Evolutionary conservation across 2,329 filamentous ascomycete genomes (phyloP).

Genomic region (Penicillium sp.): DNA sequence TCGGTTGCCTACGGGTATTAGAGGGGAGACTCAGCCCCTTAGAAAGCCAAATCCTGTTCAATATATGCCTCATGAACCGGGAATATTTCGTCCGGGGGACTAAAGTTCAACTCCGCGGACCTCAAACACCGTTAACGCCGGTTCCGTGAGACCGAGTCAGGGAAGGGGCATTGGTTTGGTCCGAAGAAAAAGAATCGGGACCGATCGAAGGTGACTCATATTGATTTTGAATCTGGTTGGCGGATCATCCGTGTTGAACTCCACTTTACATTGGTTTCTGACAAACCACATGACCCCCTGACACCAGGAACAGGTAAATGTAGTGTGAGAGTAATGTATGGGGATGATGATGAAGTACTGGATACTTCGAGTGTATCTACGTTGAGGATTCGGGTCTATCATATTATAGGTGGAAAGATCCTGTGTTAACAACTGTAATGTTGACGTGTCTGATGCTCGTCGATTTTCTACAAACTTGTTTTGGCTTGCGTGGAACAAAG

Average conservation of each 20-base stretch:
- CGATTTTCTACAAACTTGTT: not conserved
- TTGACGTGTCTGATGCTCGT: not conserved
- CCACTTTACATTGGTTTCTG: not conserved
- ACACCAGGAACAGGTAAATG: not conserved
- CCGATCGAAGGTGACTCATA: constrained; percentile 18
- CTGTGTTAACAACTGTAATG: not conserved
- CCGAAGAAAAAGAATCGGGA: constrained; percentile 29
- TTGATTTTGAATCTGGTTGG: constrained; percentile 11
- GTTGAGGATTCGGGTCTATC: too few relatives aligned
- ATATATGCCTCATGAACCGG: not conserved
- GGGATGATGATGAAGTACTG: not conserved
- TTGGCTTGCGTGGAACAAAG: not conserved
- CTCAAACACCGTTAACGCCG: constrained; percentile 16
- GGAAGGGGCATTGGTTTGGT: constrained; percentile 13
- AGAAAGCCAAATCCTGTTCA: not conserved
- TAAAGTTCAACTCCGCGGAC: not conserved
- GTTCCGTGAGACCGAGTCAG: constrained; percentile 16
- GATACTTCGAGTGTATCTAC: not conserved
- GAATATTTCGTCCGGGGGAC: not conserved
- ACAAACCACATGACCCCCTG: constrained; percentile 2
- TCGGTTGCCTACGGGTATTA: not conserved
- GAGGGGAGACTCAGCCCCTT: not conserved
- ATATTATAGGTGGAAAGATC: not conserved
- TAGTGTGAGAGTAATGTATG: not conserved
- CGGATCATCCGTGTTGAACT: not conserved